A percentile compares a stretch with the other conserved stretches of the same genome.
Conservation (phyloP, 305 asterid species). For the Rubia tinctorum region DNA sequence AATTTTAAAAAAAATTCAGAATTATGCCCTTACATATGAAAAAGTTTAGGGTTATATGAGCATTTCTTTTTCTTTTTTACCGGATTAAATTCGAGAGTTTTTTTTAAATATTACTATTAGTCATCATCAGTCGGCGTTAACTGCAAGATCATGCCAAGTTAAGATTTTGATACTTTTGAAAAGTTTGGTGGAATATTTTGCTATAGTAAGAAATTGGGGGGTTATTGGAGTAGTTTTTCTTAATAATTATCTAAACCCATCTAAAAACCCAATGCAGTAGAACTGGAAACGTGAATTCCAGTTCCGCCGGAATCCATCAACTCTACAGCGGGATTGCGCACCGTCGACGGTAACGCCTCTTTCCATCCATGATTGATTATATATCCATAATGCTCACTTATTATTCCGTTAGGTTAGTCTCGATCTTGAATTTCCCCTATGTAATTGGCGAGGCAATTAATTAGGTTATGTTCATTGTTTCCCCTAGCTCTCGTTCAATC, state of each 20-base stretch:
- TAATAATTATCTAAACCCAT: not conserved
- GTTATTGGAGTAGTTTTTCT: no score
- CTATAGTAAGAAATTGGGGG: no score
- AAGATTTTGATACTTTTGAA: no score
- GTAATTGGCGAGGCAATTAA: not conserved
- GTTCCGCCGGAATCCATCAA: not conserved
- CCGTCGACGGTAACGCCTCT: not conserved
- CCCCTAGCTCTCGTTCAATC: not conserved
- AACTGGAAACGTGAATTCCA: not conserved
- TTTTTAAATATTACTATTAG: no score
- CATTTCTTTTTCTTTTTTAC: no score
- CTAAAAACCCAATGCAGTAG: not conserved
- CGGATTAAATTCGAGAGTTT: no score
- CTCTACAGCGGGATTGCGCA: not conserved
- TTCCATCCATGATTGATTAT: not conserved
- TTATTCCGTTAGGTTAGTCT: not conserved
- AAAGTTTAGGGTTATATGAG: no score
- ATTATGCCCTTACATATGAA: no score
- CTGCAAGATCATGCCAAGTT: no score
- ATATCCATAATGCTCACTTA: not conserved
- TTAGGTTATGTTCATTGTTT: not conserved
- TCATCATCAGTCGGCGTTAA: no score
- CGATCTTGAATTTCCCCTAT: not conserved
- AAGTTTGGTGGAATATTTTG: no score
- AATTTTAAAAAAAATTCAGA: no score